Conservation (phyloP, 495 filamentous ascomycete genomes). For the Penicillium pulvis region DNA sequence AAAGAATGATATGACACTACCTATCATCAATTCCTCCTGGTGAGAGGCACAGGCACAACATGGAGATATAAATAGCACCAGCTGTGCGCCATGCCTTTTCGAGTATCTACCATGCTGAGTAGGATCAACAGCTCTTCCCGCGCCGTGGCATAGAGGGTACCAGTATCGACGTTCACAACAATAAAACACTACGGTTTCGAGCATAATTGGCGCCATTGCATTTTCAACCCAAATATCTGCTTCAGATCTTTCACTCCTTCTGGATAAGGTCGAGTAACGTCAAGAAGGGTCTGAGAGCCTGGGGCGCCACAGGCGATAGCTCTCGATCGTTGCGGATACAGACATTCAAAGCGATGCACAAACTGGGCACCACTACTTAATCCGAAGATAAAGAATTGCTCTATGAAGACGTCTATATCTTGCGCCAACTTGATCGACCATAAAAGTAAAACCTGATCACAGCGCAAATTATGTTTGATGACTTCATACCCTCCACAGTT, state of each 20-base stretch:
- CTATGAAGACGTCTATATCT: background rate
- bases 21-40: background rate
- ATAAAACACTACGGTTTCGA: conserved; percentile 3
- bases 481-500: background rate
- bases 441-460: conserved; percentile 5
- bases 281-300: conserved; percentile 3
- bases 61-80: background rate
- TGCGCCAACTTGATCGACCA: conserved; percentile 3
- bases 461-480: background rate
- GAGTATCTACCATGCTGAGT: background rate
- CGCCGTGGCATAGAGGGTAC: conserved; percentile 1
- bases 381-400: background rate
- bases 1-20: conserved; percentile 1
- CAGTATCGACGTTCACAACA: conserved; percentile 5
- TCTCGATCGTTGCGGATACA: conserved; percentile 3
- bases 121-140: background rate
- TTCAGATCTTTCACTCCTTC: conserved; percentile 7
- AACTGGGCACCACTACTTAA: conserved; percentile 10
- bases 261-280: background rate
- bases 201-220: conserved; percentile 1
- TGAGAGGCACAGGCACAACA: background rate
- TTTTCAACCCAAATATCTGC: background rate
- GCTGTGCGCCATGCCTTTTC: background rate
- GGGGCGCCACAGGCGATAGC: background rate
- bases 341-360: conserved; percentile 8